Evolutionary conservation across 148 eudicot species (phyloP).

Genomic region (Bassia scoparia): DNA sequence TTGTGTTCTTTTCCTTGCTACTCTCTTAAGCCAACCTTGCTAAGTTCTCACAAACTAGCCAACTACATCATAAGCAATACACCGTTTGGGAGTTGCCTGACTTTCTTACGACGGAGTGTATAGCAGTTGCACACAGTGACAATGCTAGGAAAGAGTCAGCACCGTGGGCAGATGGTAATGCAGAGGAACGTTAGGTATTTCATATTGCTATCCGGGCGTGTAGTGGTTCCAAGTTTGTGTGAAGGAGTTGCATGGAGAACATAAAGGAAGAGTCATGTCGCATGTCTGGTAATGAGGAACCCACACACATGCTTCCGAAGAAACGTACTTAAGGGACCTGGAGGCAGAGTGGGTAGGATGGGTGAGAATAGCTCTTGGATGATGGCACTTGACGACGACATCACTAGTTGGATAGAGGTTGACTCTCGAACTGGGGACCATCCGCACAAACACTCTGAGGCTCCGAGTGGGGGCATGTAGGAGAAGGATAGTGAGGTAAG

Average conservation of each 20-base stretch:
- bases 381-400: neutral
- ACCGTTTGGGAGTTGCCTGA: no score
- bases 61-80: no score
- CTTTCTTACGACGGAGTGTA: no score
- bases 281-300: neutral
- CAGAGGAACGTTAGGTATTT: neutral
- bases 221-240: neutral
- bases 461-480: neutral
- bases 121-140: neutral
- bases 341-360: neutral
- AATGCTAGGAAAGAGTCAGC: neutral
- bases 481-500: neutral
- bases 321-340: neutral
- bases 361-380: neutral
- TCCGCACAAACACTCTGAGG: neutral
- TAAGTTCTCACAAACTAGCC: no score
- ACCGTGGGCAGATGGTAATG: neutral
- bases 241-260: neutral
- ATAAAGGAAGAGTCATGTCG: neutral
- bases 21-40: no score
- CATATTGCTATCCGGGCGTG: neutral
- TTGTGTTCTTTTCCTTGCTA: no score
- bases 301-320: neutral
- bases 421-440: neutral
- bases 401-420: neutral